A percentile compares a stretch with the other conserved stretches of the same genome.
phyloP scores from a whole-genome alignment of 768 basidiomycete genomes.

The Porphyrellus cyaneotinctus region DNA sequence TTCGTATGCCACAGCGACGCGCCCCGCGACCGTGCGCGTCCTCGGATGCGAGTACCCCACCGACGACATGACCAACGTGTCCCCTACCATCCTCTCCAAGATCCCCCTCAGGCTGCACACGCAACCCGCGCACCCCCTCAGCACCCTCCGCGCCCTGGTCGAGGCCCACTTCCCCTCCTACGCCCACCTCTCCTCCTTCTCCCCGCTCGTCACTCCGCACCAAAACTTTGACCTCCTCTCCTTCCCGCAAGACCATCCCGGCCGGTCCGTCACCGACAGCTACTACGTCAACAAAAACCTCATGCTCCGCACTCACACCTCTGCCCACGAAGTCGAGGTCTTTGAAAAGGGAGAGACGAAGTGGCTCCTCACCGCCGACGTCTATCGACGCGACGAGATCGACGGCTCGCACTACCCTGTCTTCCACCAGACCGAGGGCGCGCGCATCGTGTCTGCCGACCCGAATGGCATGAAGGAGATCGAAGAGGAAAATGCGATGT shows the following conservation, averaged over 20 bases:
- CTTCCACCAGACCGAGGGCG: conserved; percentile 98
- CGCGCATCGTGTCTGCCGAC: conserved; percentile 69
- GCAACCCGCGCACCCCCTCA: conserved; percentile 76
- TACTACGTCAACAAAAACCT: conserved; percentile 90
- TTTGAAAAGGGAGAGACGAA: conserved; percentile 71
- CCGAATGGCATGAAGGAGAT: conserved; percentile 56
- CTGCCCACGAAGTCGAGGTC: conserved; percentile 95
- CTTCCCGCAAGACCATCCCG: conserved; percentile 91
- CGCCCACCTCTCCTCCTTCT: conserved; percentile 68
- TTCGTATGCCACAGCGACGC: conserved; percentile 12
- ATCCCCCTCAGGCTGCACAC: conserved; percentile 72
- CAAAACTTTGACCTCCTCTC: conserved; percentile 98
- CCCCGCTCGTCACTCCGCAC: conserved; percentile 84
- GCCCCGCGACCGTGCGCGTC: conserved; percentile 39
- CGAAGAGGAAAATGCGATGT: conserved; percentile 63
- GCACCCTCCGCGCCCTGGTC: conserved; percentile 78
- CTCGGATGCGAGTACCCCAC: conserved; percentile 63
- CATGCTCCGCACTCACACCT: conserved; percentile 97
- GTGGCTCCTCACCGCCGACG: conserved; percentile 95
- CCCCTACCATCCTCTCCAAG: conserved; percentile 80
- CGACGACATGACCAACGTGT: conserved; percentile 83
- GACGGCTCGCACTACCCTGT: conserved; percentile 96
- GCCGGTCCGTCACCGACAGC: conserved; percentile 83
- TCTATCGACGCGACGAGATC: conserved; percentile 97
- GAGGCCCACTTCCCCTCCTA: conserved; percentile 80